Evolutionary conservation across 1,284 basidiomycete species (phyloP), one percentile per base, ranked within the genome.

Genomic region (Veloboletus limbatus): DNA sequence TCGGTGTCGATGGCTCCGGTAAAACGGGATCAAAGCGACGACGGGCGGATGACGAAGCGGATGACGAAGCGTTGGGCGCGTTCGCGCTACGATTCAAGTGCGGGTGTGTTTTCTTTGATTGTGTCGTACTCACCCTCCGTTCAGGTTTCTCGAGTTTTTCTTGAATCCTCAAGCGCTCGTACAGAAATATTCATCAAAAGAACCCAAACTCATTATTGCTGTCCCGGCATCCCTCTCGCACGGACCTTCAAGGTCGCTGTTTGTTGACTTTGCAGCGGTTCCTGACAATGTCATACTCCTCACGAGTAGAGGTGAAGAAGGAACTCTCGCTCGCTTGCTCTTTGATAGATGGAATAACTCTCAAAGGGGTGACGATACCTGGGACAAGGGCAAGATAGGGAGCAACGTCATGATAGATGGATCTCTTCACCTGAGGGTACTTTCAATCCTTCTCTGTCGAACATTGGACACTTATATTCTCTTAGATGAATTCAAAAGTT

Each of bases 151-250:
- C 13, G 88, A 93, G 58, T 92, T 97, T 67, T 98, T 94, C 68
- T 72, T 86, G 2, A 89, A 82, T 50, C 83, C 92, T 5, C 83
- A 85, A 54, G 82, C 89, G 6, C 75, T 99, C 39, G 72, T 91
- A 35, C 81, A 89, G 51, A 85, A 82, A 4, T 88, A 95, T 58
- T 90, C 93, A 0, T 83, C 85, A 0, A 86, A 85, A 54, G 83
- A 89, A 47, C 92, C 96, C 0, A 98, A 97, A 63, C 78, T 97
- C 28, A 92, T 99, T 43, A 77, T 99, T 6, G 92, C 96, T 0
- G 88, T 96, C 17, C 96, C 97, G 0, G 84, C 89, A 0, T 91
- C 91, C 0, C 76, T 99, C 51, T 96, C 94, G 0, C 89, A 98
- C 61, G 96, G 97, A 1, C 88, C 91, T 8, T 96, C 95, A 0